Conservation (phyloP, 2,329 filamentous ascomycete species). For the Emergomyces orientalis region DNA sequence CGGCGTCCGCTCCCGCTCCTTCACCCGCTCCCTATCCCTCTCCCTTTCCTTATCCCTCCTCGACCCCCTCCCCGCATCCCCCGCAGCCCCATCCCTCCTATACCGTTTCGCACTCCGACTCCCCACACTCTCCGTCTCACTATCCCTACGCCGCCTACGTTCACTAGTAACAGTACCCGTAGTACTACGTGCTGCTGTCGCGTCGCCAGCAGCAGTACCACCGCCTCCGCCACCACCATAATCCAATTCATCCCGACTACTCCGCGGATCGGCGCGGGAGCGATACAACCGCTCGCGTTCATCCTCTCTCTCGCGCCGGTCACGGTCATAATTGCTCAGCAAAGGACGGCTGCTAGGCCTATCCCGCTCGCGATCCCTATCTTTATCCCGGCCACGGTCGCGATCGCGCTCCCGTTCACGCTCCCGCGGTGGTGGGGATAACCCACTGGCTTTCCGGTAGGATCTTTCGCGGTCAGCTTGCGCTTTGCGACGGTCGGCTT, state of each 20-base stretch:
- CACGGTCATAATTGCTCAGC: constrained; percentile 51
- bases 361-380: constrained; percentile 33
- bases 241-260: constrained; percentile 77
- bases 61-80: constrained; percentile 28
- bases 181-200: constrained; percentile 41
- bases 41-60: constrained; percentile 29
- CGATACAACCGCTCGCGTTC: constrained; percentile 83
- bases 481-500: constrained; percentile 87
- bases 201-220: neutral
- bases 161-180: constrained; percentile 47
- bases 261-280: constrained; percentile 67
- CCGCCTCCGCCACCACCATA: constrained; percentile 65
- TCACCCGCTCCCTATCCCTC: constrained; percentile 21
- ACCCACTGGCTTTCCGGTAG: constrained; percentile 69
- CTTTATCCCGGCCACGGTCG: constrained; percentile 19
- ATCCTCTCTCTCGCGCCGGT: constrained; percentile 77
- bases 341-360: constrained; percentile 32
- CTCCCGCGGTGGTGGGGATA: constrained; percentile 41
- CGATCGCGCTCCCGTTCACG: constrained; percentile 32
- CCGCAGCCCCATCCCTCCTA: constrained; percentile 34
- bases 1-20: constrained; percentile 35
- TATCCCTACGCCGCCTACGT: constrained; percentile 68
- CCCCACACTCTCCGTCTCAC: constrained; percentile 56
- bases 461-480: constrained; percentile 90
- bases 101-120: constrained; percentile 54